Evolutionary conservation across 208 protist species (phyloP).

Genomic region (Naegleria gruberi): DNA sequence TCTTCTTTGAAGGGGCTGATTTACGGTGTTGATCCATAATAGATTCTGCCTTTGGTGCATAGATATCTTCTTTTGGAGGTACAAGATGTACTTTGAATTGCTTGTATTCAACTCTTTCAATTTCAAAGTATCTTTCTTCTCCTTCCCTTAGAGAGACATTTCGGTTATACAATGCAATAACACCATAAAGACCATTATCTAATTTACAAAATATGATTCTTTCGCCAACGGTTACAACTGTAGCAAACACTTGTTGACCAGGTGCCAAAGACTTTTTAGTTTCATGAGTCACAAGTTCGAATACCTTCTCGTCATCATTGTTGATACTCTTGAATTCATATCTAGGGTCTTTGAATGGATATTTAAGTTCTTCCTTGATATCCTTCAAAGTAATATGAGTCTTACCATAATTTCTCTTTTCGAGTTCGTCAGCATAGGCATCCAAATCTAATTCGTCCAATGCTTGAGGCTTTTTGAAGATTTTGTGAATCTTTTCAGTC

Average conservation of each 20-base stretch:
- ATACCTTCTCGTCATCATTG: not conserved
- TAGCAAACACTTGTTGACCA: slow-evolving; percentile 23
- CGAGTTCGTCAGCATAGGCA: slow-evolving; percentile 36
- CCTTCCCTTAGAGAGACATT: not conserved
- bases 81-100: not conserved
- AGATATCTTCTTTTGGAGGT: too few relatives aligned
- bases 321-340: slow-evolving; percentile 21
- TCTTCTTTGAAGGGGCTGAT: not conserved
- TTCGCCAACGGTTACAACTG: slow-evolving; percentile 7
- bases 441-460: slow-evolving; percentile 38
- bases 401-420: slow-evolving; percentile 30
- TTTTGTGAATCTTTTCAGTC: slow-evolving; percentile 22
- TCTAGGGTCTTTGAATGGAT: slow-evolving; percentile 38
- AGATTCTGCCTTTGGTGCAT: not conserved
- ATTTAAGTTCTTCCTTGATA: slow-evolving; percentile 38
- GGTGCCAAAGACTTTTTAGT: not conserved
- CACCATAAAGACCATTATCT: slow-evolving; percentile 33
- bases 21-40: not conserved
- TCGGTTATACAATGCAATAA: slow-evolving; percentile 6
- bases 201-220: slow-evolving; percentile 26
- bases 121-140: not conserved
- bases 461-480: slow-evolving; percentile 28
- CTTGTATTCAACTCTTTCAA: not conserved
- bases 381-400: slow-evolving; percentile 32
- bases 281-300: slow-evolving; percentile 5